Evolutionary conservation across 352 stramenopile genomes (phyloP), one percentile per base, ranked within the genome.

Genomic region (Phytophthora podocarpi): DNA sequence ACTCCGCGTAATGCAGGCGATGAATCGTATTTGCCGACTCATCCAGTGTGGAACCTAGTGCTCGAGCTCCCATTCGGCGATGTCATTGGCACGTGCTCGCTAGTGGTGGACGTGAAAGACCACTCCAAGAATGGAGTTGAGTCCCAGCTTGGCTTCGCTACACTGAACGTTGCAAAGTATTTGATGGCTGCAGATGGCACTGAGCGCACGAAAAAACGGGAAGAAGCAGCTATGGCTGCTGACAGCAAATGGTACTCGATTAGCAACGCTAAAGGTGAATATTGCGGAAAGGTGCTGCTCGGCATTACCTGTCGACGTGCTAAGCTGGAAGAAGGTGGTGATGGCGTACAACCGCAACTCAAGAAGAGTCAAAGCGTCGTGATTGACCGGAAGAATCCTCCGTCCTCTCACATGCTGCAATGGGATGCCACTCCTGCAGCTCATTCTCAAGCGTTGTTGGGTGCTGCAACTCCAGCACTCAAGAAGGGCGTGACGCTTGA

Each of bases 231-330:
- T 7, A 89, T 91, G 65, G 76, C 75, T n/a, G 73, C 80, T 10
- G 82, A 92, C 51, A 79, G 74, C 34, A 81, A 87, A 26, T 96
- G 87, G 87, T 92, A 93, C 68, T 93, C 87, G 3, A 76, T 96
- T 21, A 93, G 87, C 52, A 96, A 93, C 37, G 65, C 65, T 1
- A 94, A 93, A 61, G 87, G 87, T 11, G 87, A 96, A 50, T 96
- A 94, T 64, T 96, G 87, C 28, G 87, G 87, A 20, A 93, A 93
- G 52, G 72, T 96, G 13, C 84, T 91, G 61, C 50, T 96, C 1
- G 83, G 83, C 6, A 91, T 96, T 18, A 93, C 82, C 10, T 94
- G 85, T 34, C 71, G 77, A 37, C 76, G 74, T 0, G 57, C 54
- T 4, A 74, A 75, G 24, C 21, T 48, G 8, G 57, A 55, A 24